Evolutionary conservation across 352 stramenopile species (phyloP).

Genomic region (Globisporangium solare): DNA sequence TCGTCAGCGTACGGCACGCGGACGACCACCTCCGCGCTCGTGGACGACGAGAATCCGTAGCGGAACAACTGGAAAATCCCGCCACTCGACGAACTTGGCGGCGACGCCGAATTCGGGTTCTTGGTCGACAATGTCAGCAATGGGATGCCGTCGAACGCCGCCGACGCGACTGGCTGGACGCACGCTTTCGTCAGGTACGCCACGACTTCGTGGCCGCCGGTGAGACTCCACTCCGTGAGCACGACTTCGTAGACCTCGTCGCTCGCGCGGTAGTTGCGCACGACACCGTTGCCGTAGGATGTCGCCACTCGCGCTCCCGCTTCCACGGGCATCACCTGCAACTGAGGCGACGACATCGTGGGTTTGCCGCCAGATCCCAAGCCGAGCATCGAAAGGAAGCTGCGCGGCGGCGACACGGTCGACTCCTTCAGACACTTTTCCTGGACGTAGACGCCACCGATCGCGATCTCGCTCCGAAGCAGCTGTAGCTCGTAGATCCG

Average conservation of each 20-base stretch:
- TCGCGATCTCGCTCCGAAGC: conserved; percentile 34
- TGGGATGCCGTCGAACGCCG: conserved; percentile 30
- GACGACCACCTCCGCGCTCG: background rate
- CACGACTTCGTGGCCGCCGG: conserved; percentile 30
- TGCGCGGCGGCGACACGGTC: conserved; percentile 48
- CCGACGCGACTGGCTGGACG: conserved; percentile 23
- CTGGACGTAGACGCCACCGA: conserved; percentile 44
- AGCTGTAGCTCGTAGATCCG: conserved; percentile 70
- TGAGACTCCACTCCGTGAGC: conserved; percentile 48
- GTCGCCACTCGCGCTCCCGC: conserved; percentile 39
- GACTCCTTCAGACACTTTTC: conserved; percentile 46
- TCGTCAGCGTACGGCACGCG: conserved; percentile 38
- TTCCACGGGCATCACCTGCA: conserved; percentile 14
- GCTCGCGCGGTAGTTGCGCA: conserved; percentile 34
- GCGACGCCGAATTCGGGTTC: background rate
- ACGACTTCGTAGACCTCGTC: conserved; percentile 48
- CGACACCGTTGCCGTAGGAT: conserved; percentile 54
- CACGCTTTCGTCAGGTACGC: conserved; percentile 50
- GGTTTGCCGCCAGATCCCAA: conserved; percentile 16
- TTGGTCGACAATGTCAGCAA: conserved; percentile 25
- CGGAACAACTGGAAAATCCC: conserved; percentile 74
- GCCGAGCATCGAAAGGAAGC: conserved; percentile 67
- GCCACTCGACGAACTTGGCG: conserved; percentile 23
- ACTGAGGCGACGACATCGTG: background rate
- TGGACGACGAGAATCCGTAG: conserved; percentile 31